Evolutionary conservation across 1,139 yeast genomes (phyloP), one percentile per base, ranked within the genome.

Genomic region (Candida glucosophila): DNA sequence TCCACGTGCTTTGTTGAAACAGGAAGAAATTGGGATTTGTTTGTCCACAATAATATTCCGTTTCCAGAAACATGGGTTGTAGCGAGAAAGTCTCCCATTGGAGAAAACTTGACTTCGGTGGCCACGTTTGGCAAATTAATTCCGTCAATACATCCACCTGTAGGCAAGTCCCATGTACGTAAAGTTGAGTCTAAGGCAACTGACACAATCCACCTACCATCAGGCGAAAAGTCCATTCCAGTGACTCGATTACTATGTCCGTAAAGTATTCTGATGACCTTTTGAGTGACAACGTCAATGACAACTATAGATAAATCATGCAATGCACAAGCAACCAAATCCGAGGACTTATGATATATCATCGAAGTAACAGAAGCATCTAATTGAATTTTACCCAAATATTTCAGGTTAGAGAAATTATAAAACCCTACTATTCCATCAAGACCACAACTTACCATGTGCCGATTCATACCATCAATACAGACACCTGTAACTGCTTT

Each of bases 61-160:
- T 82, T 81, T 9, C 93, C 94, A 17, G 75, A 67, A 8, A 86
- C 95, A 55, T 92, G 98, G 0, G 95, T 68, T 1, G 98, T 88
- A 2, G 97, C 98, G 32, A 92, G 66, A 52, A 80, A 73, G 40
- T 92, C 97, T 23, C 95, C 95, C 28, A 77, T 66, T 3, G 95
- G 95, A 11, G 95, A 81, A 40, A 90, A 73, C 43, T 78, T 75
- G 21, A 92, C 66, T 26, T 72, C 61, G 0, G 97, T 86, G 2
- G 82, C 94, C 12, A 88, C 88, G 37, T 68, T 73, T 2, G 82
- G 78, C 20, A 90, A 67, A 28, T 65, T 60, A 10, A 90, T 77
- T 35, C 96, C 97, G 55, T 92, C 98, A 32, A 92, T 86, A 52
- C 97, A 88, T 1, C 90, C 86, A 26, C 98, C 98, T 3, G 96